Evolutionary conservation across 1,284 basidiomycete species (phyloP).

Genomic region (Ganoderma resinaceum): DNA sequence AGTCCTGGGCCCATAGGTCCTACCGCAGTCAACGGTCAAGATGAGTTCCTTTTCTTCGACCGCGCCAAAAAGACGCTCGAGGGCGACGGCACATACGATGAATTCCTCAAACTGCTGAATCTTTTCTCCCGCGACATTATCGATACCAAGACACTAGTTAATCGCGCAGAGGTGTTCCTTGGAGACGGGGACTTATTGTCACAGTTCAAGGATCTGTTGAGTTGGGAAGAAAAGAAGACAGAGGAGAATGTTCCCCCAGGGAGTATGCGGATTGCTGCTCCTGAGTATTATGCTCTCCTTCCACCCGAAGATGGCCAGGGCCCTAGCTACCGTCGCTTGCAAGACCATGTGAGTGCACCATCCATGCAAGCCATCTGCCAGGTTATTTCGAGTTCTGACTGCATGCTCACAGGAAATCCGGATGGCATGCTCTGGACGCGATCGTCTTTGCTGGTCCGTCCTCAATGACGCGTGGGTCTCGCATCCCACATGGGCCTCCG

Average conservation of each 20-base stretch:
- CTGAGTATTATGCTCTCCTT: slow-evolving; percentile 71
- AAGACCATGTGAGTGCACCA: slow-evolving; percentile 73
- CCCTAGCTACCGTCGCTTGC: slow-evolving; percentile 93
- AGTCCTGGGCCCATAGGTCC: slow-evolving; percentile 31
- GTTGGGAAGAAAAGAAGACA: slow-evolving; percentile 74
- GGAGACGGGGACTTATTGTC: slow-evolving; percentile 82
- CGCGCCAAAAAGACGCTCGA: slow-evolving; percentile 84
- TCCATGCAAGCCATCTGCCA: neutral
- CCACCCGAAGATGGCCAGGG: slow-evolving; percentile 79
- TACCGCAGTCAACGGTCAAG: slow-evolving; percentile 55
- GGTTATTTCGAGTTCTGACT: neutral
- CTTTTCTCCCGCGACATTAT: slow-evolving; percentile 90
- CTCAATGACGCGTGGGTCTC: slow-evolving; percentile 98
- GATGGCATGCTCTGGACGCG: slow-evolving; percentile 93
- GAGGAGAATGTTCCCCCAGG: slow-evolving; percentile 81
- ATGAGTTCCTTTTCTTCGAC: slow-evolving; percentile 95
- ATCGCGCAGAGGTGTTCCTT: slow-evolving; percentile 83
- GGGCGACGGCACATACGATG: slow-evolving; percentile 78
- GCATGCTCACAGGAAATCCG: slow-evolving; percentile 74
- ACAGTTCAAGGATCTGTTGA: slow-evolving; percentile 90
- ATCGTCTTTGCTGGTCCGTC: slow-evolving; percentile 95
- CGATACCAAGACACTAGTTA: slow-evolving; percentile 84
- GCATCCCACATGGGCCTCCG: slow-evolving; percentile 97
- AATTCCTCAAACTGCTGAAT: slow-evolving; percentile 85
- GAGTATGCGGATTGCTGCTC: slow-evolving; percentile 72